Base-by-base conservation (phyloP, 768 basidiomycete genomes). In the Psilocybe azurescens region DNA sequence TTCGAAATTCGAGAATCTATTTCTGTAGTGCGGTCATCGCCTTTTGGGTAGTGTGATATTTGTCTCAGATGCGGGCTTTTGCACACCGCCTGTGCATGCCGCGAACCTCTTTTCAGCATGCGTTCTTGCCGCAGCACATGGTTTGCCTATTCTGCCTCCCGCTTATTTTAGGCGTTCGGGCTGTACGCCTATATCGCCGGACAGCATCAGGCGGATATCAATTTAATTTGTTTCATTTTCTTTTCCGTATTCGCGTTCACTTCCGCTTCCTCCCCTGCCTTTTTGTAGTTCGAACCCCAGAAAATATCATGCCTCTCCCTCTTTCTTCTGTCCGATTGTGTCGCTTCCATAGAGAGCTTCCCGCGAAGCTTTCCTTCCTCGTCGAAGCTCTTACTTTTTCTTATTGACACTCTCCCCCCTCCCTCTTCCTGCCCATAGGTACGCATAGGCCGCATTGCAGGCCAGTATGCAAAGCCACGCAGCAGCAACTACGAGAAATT, bases 401-500 rank as follows among this genome's bases (percentile, higher is more conserved):
- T n/a, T n/a, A 13, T 16, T 44, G 14, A 5, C 41, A 30, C 51
- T 52, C 8, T 11, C 49, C 11, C 11, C 18, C n/a, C 50, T 44
- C 24, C 13, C 38, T 50, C 10, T 18, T 46, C 18, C 16, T 16
- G 16, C 24, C 5, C 48, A 4, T 61, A 92, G 90, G 83, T 92
- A 54, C 88, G 93, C 36, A 87, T 95, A 55, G 93, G 93, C 5
- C 86, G 97, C 10, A 98, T 99, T 64, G 97, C 96, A 0, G 97
- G 97, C 0, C 96, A 97, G 73, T 97, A 97, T 67, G 95, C 96
- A 14, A 97, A 97, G 73, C 97, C 97, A 1, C 83, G 97, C 58
- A 93, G 91, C 69, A 95, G 91, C 70, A 78, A 80, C 10, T 93
- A 84, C 11, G 97, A 99, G 74, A 86, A 82, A 61, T 81, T 96